Evolutionary conservation across 345 rosid species (phyloP), one percentile per base, ranked within the genome.

Genomic region (Corchorus capsularis): DNA sequence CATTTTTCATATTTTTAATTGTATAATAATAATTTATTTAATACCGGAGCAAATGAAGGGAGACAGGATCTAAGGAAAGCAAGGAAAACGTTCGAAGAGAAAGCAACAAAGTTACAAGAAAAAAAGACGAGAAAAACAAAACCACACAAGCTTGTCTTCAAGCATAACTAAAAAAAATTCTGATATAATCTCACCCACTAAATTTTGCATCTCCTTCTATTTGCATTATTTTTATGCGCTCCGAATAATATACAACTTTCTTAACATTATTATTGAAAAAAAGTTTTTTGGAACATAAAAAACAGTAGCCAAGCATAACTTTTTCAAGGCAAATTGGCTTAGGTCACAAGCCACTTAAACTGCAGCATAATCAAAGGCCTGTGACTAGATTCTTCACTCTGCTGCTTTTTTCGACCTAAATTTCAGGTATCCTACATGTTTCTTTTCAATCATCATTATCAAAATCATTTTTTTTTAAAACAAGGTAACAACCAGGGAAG

Each of bases 261-360:
- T 39, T 39, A 39, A 39, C 43, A 39, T 39, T 39, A 39, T 39
- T 39, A 6, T 39, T 1, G 59, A 37, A 27, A 35, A 46, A 32
- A 15, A 6, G 43, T 39, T 27, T 27, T 27, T n/a, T 20, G 69
- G 46, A 37, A 54, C 64, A 41, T 27, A 63, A 65, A 63, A 65
- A 77, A 70, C 70, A 63, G 59, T 10, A 62, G 15, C 27, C 27
- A 15, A 27, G 27, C 37, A 62, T 54, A 71, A 63, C 76, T 43
- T 82, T 70, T 63, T 73, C 78, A 37, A 80, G 63, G 84, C 80
- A 65, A 17, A 27, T 27, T 72, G 80, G 63, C 77, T 46, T 52
- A 52, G 76, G 73, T 72, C 55, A 52, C n/a, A 63, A 47, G 20
- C 6, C 78, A 14, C 15, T n/a, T n/a, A 4, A 4, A 64, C 60